Conservation (phyloP, 2,329 filamentous ascomycete species). For the Colletotrichum zoysiae region DNA sequence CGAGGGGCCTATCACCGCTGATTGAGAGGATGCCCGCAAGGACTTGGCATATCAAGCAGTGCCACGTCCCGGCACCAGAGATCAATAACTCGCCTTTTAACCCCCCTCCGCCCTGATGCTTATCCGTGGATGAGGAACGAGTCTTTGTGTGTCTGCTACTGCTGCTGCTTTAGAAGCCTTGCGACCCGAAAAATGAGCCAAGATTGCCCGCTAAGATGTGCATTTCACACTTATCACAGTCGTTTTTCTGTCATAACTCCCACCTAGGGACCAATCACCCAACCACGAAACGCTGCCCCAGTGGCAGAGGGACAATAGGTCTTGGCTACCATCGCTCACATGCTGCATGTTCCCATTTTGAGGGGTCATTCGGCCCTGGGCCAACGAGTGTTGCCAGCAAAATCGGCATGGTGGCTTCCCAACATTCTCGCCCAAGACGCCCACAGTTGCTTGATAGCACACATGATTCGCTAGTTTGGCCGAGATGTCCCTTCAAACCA, state of each 20-base stretch:
- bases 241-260: conserved; percentile 4
- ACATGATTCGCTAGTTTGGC: conserved; percentile 30
- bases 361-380: conserved; percentile 15
- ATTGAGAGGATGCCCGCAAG: neutral
- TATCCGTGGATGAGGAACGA: neutral
- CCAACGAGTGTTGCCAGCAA: neutral
- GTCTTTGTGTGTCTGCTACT: neutral
- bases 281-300: conserved; percentile 11
- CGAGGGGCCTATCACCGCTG: neutral
- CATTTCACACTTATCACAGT: conserved; percentile 10
- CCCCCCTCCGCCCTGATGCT: neutral
- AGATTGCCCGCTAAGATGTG: conserved; percentile 20
- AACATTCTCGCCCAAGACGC: conserved; percentile 4
- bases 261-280: conserved; percentile 24
- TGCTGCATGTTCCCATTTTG: conserved; percentile 24
- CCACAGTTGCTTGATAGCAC: neutral
- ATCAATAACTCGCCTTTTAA: neutral
- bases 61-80: neutral
- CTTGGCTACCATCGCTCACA: conserved; percentile 37
- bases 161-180: neutral
- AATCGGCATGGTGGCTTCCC: neutral
- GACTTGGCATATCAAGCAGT: neutral
- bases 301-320: neutral
- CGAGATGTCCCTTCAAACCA: conserved; percentile 29
- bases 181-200: conserved; percentile 4